phyloP scores from a whole-genome alignment of 345 rosid species.

The Gossypium anomalum region DNA sequence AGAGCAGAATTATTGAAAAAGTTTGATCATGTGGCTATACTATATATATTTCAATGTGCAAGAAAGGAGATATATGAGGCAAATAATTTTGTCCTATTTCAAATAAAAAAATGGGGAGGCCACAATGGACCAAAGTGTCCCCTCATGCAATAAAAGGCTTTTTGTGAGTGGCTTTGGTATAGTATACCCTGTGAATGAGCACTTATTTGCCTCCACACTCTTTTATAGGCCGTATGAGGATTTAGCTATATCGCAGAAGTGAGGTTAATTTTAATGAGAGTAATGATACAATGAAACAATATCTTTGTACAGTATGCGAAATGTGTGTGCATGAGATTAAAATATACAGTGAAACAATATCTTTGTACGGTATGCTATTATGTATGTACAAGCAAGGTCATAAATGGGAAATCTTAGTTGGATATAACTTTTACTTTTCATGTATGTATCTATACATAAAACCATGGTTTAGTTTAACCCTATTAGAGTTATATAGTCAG shows the following conservation, averaged over 20 bases:
- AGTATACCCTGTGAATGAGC: background rate
- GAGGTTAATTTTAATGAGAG: background rate
- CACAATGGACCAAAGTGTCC: constrained; percentile 19
- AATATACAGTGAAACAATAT: no score
- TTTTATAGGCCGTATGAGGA: background rate
- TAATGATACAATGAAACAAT: no score
- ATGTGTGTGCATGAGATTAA: no score
- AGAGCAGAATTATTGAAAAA: constrained; percentile 3
- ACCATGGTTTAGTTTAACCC: constrained; percentile 15
- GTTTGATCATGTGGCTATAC: constrained; percentile 2
- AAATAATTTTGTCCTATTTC: constrained; percentile 16
- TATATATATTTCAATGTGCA: background rate
- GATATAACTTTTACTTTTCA: background rate
- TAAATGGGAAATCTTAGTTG: background rate
- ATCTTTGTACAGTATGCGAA: no score
- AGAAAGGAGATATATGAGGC: background rate
- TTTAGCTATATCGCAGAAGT: background rate
- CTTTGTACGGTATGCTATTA: no score
- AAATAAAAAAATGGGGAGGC: constrained; percentile 1
- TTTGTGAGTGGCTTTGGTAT: constrained; percentile 12
- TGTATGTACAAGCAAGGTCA: constrained; percentile 2
- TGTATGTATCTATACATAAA: background rate
- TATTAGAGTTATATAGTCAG: background rate
- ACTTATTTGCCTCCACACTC: background rate
- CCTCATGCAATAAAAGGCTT: constrained; percentile 14